Base-by-base conservation (phyloP, 202 grass and related monocot genomes). In the Brachypodium distachyon region DNA sequence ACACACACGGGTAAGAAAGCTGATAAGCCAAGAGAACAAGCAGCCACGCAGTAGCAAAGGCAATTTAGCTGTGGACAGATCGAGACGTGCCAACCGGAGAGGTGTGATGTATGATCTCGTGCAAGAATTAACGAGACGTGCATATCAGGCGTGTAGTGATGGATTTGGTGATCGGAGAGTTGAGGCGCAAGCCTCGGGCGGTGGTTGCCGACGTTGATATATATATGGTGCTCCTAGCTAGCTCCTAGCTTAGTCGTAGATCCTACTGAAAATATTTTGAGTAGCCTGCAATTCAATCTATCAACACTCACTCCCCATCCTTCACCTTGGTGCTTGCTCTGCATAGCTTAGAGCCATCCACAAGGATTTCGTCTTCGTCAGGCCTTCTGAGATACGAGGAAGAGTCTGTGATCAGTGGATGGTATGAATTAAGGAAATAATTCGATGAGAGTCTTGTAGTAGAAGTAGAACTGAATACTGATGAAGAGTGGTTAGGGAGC, bases 201-300 rank as follows among this genome's bases (percentile, higher is more conserved):
- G 77, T 78, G 28, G 83, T 55, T 85, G 73, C 10, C 12, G 76
- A 83, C 62, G 63, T 28, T 77, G 72, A n/a, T n/a, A n/a, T n/a
- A n/a, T n/a, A n/a, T n/a, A 64, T 69, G 14, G 23, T 10, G n/a
- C 42, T 81, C 16, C 52, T 26, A n/a, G n/a, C n/a, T n/a, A n/a
- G n/a, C n/a, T n/a, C n/a, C n/a, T n/a, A n/a, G n/a, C n/a, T n/a
- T 63, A 14, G 38, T 54, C 8, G 38, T 21, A 22, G 40, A 44
- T 76, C 46, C 3, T 34, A 25, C 7, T 33, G 12, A 19, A 53
- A 80, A 23, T n/a, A 10, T 68, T 76, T 61, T 22, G 22, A 51
- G 21, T 21, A 49, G 46, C 2, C 70, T 54, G 29, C 46, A 63
- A n/a, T n/a, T n/a, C n/a, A 51, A 21, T 39, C 18, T 44, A 5